A percentile compares a stretch with the other conserved stretches of the same genome.
Conservation (phyloP, 1,284 basidiomycete genomes). For the Golubevia sp. region DNA sequence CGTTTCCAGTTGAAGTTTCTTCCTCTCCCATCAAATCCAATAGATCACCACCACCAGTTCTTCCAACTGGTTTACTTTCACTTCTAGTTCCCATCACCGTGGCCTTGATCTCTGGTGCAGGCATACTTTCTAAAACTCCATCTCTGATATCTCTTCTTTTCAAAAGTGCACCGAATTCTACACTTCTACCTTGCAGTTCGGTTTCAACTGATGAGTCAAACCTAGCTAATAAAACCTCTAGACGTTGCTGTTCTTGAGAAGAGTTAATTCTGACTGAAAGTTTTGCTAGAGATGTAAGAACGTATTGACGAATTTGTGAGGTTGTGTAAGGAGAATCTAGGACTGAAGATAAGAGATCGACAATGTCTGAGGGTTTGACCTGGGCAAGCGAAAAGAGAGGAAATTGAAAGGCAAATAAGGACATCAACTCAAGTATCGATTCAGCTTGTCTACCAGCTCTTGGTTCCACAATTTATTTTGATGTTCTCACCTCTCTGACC, state of each 20-base stretch:
- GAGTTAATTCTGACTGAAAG: conserved; percentile 74
- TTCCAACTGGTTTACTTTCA: conserved; percentile 48
- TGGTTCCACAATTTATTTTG: not conserved
- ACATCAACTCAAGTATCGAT: too few relatives aligned
- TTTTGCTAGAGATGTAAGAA: conserved; percentile 87
- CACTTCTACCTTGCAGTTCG: conserved; percentile 92
- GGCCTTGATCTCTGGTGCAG: conserved; percentile 90
- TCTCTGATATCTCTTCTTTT: conserved; percentile 71
- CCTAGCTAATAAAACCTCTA: conserved; percentile 76
- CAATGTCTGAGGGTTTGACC: conserved; percentile 78
- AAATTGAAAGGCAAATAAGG: not conserved
- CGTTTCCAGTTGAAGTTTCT: too few relatives aligned
- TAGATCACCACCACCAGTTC: conserved; percentile 40
- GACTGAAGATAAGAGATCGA: conserved; percentile 84
- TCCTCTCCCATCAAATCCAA: conserved; percentile 54
- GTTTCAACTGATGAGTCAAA: conserved; percentile 81
- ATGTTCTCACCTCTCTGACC: conserved; percentile 50
- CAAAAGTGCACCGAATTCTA: conserved; percentile 89
- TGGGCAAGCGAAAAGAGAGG: conserved; percentile 47
- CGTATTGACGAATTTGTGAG: conserved; percentile 86
- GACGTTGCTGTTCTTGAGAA: conserved; percentile 72
- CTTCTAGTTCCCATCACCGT: conserved; percentile 84
- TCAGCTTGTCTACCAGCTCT: too few relatives aligned
- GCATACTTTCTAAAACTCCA: conserved; percentile 98
- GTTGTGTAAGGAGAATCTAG: conserved; percentile 94